A percentile compares a stretch with the other conserved stretches of the same genome.
phyloP scores from a whole-genome alignment of 1,139 yeast species.

The Pichia sp. region DNA sequence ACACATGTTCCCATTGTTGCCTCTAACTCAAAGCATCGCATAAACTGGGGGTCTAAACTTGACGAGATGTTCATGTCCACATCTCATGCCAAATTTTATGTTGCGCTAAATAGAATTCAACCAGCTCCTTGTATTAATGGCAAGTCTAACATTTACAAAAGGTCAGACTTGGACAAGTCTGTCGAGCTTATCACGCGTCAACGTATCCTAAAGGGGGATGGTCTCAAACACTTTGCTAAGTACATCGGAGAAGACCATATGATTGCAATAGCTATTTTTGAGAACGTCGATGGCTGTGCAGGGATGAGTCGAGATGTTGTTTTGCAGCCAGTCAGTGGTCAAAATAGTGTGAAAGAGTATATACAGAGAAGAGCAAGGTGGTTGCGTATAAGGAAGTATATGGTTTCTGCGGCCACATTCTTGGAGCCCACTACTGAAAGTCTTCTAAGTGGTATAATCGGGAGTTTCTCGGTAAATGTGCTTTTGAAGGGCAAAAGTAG shows the following conservation, averaged over 20 bases:
- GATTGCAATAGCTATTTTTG: slow-evolving; percentile 88
- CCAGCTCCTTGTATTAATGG: slow-evolving; percentile 92
- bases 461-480: slow-evolving; percentile 55
- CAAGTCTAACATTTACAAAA: slow-evolving; percentile 76
- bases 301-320: slow-evolving; percentile 77
- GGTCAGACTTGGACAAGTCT: slow-evolving; percentile 63
- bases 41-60: slow-evolving; percentile 57
- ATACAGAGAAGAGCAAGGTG: slow-evolving; percentile 70
- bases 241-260: slow-evolving; percentile 92
- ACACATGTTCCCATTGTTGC: slow-evolving; percentile 57
- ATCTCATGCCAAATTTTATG: slow-evolving; percentile 80
- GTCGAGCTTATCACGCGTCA: slow-evolving; percentile 38
- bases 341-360: slow-evolving; percentile 50
- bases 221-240: slow-evolving; percentile 68
- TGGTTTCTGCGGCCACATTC: slow-evolving; percentile 82
- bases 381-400: slow-evolving; percentile 84
- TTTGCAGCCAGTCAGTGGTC: slow-evolving; percentile 66
- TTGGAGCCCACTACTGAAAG: slow-evolving; percentile 86
- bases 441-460: slow-evolving; percentile 61
- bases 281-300: slow-evolving; percentile 59
- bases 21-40: slow-evolving; percentile 18
- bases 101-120: slow-evolving; percentile 68
- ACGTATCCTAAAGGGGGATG: slow-evolving; percentile 33
- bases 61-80: slow-evolving; percentile 86
- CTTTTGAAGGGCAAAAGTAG: slow-evolving; percentile 30